Conservation (phyloP, 106 monocot genomes). For the Dioscorea zingiberensis region DNA sequence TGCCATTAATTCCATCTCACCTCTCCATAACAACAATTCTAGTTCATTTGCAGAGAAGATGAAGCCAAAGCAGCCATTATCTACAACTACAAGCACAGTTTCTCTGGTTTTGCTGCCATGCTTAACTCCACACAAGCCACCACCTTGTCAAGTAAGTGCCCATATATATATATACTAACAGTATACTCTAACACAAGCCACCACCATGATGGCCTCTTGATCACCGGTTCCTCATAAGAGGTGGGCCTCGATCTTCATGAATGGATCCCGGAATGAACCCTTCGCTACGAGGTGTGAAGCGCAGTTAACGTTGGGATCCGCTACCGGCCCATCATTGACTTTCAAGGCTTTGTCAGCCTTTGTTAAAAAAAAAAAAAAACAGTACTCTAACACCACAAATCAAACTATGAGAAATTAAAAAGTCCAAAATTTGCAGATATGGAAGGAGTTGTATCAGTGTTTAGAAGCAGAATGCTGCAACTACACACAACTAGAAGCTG, state of each 20-base stretch:
- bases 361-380: no score
- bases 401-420: not conserved
- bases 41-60: constrained; percentile 31
- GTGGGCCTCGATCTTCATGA: no score
- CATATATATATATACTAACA: no score
- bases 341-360: no score
- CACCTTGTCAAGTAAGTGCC: constrained; percentile 50
- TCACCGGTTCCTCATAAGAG: no score
- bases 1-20: not conserved
- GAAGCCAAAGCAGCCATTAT: constrained; percentile 63
- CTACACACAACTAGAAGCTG: constrained; percentile 80
- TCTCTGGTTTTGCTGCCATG: constrained; percentile 79
- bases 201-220: no score
- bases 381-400: no score
- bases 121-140: constrained; percentile 65
- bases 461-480: constrained; percentile 49
- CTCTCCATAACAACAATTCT: not conserved
- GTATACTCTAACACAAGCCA: no score
- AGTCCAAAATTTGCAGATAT: constrained; percentile 21
- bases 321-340: no score
- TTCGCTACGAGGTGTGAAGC: no score
- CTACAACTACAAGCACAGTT: constrained; percentile 71
- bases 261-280: no score
- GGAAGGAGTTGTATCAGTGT: constrained; percentile 66
- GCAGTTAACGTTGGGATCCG: no score